phyloP scores from a whole-genome alignment of 2,329 filamentous ascomycete species.

The Paraconiothyrium brasiliense region DNA sequence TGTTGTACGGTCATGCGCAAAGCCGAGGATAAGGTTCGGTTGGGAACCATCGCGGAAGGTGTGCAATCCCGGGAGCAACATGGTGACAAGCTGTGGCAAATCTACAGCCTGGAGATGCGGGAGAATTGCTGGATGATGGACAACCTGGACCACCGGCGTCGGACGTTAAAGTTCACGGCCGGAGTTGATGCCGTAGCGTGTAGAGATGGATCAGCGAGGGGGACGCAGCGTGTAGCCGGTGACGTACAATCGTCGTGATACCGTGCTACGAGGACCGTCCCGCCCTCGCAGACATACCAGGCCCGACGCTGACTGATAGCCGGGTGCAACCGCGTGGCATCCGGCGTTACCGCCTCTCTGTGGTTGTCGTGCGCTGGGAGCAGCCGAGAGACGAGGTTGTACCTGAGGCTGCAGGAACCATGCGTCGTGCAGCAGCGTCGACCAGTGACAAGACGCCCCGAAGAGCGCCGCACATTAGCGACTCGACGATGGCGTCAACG shows the following conservation, averaged over 20 bases:
- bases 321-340: slow-evolving; percentile 16
- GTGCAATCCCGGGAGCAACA: slow-evolving; percentile 1
- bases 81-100: slow-evolving; percentile 1
- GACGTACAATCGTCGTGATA: slow-evolving; percentile 9
- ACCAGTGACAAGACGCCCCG: slow-evolving; percentile 23
- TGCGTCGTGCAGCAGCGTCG: slow-evolving; percentile 23
- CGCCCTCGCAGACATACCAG: slow-evolving; percentile 12
- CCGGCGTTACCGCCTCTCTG: slow-evolving; percentile 17
- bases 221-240: slow-evolving; percentile 3
- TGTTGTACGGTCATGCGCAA: not conserved
- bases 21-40: slow-evolving; percentile 8
- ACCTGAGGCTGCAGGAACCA: slow-evolving; percentile 27
- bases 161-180: slow-evolving; percentile 3
- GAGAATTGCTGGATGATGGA: not conserved
- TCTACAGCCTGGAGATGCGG: not conserved
- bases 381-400: slow-evolving; percentile 26
- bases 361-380: slow-evolving; percentile 16
- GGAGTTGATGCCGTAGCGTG: slow-evolving; percentile 16
- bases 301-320: not conserved
- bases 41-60: not conserved
- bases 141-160: slow-evolving; percentile 6
- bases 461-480: slow-evolving; percentile 30
- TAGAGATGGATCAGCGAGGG: not conserved
- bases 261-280: slow-evolving; percentile 1
- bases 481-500: slow-evolving; percentile 22